Base-by-base conservation (phyloP, 2,329 filamentous ascomycete species). In the Teratosphaeriaceae sp. region DNA sequence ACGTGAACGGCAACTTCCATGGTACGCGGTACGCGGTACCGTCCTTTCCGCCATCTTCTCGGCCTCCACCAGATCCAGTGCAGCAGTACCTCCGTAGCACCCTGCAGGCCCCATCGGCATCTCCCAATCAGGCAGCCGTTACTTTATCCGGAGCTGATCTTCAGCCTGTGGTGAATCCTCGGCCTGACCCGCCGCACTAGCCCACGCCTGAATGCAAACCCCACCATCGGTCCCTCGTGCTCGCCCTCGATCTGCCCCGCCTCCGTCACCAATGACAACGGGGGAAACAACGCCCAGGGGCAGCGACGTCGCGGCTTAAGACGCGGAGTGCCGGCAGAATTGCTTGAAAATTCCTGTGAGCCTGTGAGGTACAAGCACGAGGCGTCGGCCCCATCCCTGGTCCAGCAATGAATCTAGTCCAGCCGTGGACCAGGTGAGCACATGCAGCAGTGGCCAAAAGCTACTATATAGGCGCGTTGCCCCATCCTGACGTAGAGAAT, bases 361-460 rank as follows among this genome's bases (percentile, higher is more conserved):
- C n/a, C n/a, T 38, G 22, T 12, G 16, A 4, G 7, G 15, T 8
- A 19, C 30, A 18, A 6, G 3, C 3, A 21, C 9, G 6, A n/a
- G 13, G 7, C 12, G 7, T 7, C 15, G 35, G 6, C 18, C 35
- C 35, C 22, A 7, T 38, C 35, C 19, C 15, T 20, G 37, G 37
- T 29, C 9, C 22, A 19, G 27, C 24, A 12, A 42, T 42, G 43
- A 41, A 22, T 26, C 18, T 46, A 24, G 33, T 42, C 39, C 42
- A 42, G 34, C 39, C 44, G 3, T 42, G 38, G 7, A 19, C 44
- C n/a, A 42, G 39, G 44, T 46, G 21, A 39, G 43, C 26, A 9
- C n/a, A n/a, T n/a, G n/a, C n/a, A 24, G 35, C 5, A 33, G 11
- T 15, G 4, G 15, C 11, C 8, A 5, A 31, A 22, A 26, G 19